These are phyloP conservation scores for Gastrodia elata DNA, from an alignment of 106 monocot genomes.

Conservation along the genomic window DNA sequence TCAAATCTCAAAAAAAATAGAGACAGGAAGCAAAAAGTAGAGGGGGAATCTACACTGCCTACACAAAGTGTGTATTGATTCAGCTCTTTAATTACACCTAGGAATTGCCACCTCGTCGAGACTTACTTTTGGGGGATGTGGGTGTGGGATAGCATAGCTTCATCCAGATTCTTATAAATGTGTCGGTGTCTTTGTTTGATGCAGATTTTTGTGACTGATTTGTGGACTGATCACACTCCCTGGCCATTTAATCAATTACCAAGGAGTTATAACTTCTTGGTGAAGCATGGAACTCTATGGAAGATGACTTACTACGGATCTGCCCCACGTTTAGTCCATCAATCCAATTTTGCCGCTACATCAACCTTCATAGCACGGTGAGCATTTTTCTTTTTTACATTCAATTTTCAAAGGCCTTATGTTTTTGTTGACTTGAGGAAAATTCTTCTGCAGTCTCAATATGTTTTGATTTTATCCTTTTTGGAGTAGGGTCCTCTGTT, in stretches of 20 bases:
- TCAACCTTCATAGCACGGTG: slow-evolving; percentile 91
- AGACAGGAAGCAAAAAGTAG: too few relatives aligned
- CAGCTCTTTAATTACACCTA: too few relatives aligned
- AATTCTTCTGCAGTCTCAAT: neutral
- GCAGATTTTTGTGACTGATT: slow-evolving; percentile 88
- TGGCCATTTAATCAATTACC: slow-evolving; percentile 99
- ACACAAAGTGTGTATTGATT: too few relatives aligned
- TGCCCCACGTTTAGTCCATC: slow-evolving; percentile 76
- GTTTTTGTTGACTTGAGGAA: neutral
- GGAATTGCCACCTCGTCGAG: too few relatives aligned
- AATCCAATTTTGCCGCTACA: slow-evolving; percentile 88
- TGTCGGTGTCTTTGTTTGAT: slow-evolving; percentile 13
- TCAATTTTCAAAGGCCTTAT: neutral
- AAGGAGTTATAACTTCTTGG: slow-evolving; percentile 94
- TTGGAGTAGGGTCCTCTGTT: neutral
- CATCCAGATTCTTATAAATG: too few relatives aligned
- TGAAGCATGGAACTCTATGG: slow-evolving; percentile 90
- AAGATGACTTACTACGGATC: slow-evolving; percentile 89
- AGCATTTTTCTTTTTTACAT: neutral
- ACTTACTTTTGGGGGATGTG: neutral
- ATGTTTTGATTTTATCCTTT: neutral
- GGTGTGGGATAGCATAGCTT: too few relatives aligned
- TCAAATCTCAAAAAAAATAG: too few relatives aligned
- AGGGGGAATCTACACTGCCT: too few relatives aligned
- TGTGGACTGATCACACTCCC: slow-evolving; percentile 97